Evolutionary conservation across 164 flowering plant species (phyloP), one percentile per base, ranked within the genome.

Genomic region (Santalum album): DNA sequence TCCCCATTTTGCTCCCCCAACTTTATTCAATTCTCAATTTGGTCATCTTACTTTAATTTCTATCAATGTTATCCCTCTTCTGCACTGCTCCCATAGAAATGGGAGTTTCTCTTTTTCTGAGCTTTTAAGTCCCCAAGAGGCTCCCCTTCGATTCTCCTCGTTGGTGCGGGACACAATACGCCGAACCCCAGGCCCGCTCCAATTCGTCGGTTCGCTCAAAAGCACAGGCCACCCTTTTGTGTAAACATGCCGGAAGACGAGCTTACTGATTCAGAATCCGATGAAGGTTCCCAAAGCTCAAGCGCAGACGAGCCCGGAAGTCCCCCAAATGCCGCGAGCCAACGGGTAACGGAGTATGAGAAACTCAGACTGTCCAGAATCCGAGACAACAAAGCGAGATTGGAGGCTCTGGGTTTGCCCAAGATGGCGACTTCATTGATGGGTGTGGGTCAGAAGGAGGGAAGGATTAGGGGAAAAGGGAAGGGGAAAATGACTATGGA

Each of bases 401-500:
- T 88, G 80, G 78, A 77, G 62, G 83, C 87, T 20, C 36, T 88
- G 69, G 86, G 96, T 11, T 53, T 87, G 61, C 67, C 58, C 6
- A 77, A 66, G 40, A 60, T 83, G 53, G 80, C 96, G 0, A 65
- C 72, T 51, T 65, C 75, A 16, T 62, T 83, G 26, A 53, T 67
- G 74, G 69, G 67, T 54, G 65, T 78, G 44, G 57, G 38, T 12
- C 65, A 51, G 32, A 60, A 61, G 36, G 60, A 64, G 36, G 47
- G 43, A 39, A 51, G 64, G 49, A 44, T 24, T 7, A 66, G 59
- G 56, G 68, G 67, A 7, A 76, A 70, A 51, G 69, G 53, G 22
- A 26, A 78, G 54, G 49, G 11, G 4, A 61, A 70, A 22, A 53
- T 19, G 14, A 63, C 42, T 1, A 72, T 65, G 7, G 79, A 77